Base-by-base conservation (phyloP, 345 rosid genomes). In the Melastoma malabathricum region DNA sequence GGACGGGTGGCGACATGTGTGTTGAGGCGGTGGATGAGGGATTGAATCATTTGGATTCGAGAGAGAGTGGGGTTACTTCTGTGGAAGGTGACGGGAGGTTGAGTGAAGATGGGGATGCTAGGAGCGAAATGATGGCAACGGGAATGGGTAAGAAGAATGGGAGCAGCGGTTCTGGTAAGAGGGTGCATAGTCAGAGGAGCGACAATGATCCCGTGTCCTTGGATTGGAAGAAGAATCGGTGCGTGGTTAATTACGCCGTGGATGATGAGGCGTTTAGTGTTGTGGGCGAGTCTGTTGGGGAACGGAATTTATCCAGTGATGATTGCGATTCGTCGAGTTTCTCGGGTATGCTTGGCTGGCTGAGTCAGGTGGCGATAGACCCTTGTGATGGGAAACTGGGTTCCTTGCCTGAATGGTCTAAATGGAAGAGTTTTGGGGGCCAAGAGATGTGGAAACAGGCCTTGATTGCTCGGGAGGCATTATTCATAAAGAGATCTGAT, bases 391-490 rank as follows among this genome's bases (percentile, higher is more conserved):
- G 60, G 2, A 59, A 60, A 13, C 57, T 80, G 59, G 76, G 56
- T 55, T 34, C 63, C 41, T 60, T 87, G 63, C 96, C 95, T 0
- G 95, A 84, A 45, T 69, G 64, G 48, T 70, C 93, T 18, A 73
- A 77, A 45, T 92, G 95, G 98, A 78, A 54, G 8, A 64, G 66
- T 56, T 75, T 59, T 65, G 83, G 77, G 52, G 72, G 54, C 52
- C 82, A 70, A 20, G 79, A 76, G 63, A 57, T 70, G 8, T 84
- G 98, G 98, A 87, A 72, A 73, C 89, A 77, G 70, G 72, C 74
- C 50, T 72, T 92, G 58, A 56, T 67, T 65, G 75, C 67, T 67
- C 72, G 96, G 18, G 89, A 82, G 23, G 65, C 72, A 13, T 51
- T 60, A 27, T 57, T 72, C 54, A 39, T 29, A 47, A 74, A 67